A percentile compares a stretch with the other conserved stretches of the same genome.
Evolutionary conservation across 108 stramenopile species (phyloP).

Genomic region (Fragilaria crotonensis): DNA sequence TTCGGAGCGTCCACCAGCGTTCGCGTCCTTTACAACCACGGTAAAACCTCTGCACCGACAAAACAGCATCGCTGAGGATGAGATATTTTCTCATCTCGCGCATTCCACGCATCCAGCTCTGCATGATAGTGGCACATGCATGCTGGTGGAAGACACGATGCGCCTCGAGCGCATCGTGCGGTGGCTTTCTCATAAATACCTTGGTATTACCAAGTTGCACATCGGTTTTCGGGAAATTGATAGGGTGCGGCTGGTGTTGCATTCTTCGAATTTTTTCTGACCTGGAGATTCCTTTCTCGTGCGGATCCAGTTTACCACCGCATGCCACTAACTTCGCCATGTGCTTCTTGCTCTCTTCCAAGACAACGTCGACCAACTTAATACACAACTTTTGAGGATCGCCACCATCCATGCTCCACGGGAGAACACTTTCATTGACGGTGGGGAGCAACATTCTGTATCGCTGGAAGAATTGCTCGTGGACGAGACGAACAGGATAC

Average conservation of each 20-base stretch:
- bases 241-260: constrained; percentile 73
- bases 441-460: constrained; percentile 84
- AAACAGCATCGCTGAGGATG: constrained; percentile 48
- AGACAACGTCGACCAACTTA: constrained; percentile 54
- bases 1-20: constrained; percentile 71
- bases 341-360: constrained; percentile 62
- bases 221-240: constrained; percentile 71
- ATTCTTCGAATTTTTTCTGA: constrained; percentile 86
- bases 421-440: constrained; percentile 40
- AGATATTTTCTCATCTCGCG: constrained; percentile 53
- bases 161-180: constrained; percentile 86
- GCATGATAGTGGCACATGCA: constrained; percentile 67
- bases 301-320: constrained; percentile 26
- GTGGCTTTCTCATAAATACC: constrained; percentile 91
- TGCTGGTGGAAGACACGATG: constrained; percentile 73
- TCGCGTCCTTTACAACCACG: constrained; percentile 80
- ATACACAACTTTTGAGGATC: constrained; percentile 72
- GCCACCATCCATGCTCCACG: constrained; percentile 71
- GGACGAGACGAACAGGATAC: constrained; percentile 94
- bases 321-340: constrained; percentile 13
- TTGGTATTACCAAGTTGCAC: constrained; percentile 89
- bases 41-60: constrained; percentile 64
- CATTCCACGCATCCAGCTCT: constrained; percentile 78
- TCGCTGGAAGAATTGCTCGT: constrained; percentile 83
- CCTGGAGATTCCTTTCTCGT: constrained; percentile 69